Percentiles rank a stretch among this genome's conserved stretches.
Evolutionary conservation across 1,284 basidiomycete genomes (phyloP).

Genomic region (Pterula multifida): DNA sequence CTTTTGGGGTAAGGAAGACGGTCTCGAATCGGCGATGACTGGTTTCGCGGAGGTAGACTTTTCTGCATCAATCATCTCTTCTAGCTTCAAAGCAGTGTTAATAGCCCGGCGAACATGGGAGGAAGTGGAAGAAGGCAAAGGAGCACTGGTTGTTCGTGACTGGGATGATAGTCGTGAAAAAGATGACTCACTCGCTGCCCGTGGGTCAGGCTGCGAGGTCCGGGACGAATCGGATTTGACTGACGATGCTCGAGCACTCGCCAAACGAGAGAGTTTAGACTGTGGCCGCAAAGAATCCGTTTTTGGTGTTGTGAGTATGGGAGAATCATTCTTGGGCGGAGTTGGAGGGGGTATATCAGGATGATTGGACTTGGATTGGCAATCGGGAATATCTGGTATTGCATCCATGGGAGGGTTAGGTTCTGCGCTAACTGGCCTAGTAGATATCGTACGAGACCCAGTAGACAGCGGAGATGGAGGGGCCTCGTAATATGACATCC

Average conservation of each 20-base stretch:
- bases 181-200: background rate
- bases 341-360: slow-evolving; percentile 10
- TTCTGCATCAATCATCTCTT: slow-evolving; percentile 13
- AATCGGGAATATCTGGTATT: slow-evolving; percentile 47
- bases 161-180: slow-evolving; percentile 7
- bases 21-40: background rate
- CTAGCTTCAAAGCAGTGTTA: slow-evolving; percentile 27
- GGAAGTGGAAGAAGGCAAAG: slow-evolving; percentile 35
- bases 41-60: background rate
- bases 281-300: background rate
- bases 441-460: slow-evolving; percentile 26
- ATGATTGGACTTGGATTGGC: slow-evolving; percentile 31
- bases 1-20: background rate
- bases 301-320: slow-evolving; percentile 4
- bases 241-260: slow-evolving; percentile 41
- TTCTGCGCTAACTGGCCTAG: slow-evolving; percentile 7
- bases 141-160: slow-evolving; percentile 13
- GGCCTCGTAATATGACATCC: slow-evolving; percentile 47
- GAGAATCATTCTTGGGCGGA: slow-evolving; percentile 7
- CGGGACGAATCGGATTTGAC: slow-evolving; percentile 37
- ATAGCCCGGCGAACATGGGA: slow-evolving; percentile 52
- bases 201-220: slow-evolving; percentile 11
- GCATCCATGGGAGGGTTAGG: slow-evolving; percentile 32
- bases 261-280: slow-evolving; percentile 43
- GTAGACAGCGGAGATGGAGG: slow-evolving; percentile 40